Evolutionary conservation across 352 stramenopile genomes (phyloP).

Genomic region (Phytopythium litorale): DNA sequence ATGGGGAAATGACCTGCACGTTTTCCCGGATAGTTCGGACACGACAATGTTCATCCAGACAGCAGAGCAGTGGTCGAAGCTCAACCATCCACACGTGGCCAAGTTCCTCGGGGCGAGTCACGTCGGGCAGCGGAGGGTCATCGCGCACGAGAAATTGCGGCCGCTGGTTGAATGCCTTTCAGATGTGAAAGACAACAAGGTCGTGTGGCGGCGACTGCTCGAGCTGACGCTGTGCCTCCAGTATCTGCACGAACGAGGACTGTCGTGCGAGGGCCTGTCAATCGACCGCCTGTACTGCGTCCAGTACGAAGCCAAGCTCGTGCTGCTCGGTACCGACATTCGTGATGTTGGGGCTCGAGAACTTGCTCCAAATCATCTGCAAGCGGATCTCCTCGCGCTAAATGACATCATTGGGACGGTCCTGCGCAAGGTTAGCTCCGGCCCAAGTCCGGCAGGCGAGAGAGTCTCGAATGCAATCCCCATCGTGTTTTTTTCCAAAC

Average conservation of each 20-base stretch:
- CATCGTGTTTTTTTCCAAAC: neutral
- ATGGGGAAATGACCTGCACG: slow-evolving; percentile 1
- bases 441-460: neutral
- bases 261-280: neutral
- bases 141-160: neutral
- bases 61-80: neutral
- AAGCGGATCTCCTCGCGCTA: neutral
- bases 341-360: neutral
- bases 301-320: neutral
- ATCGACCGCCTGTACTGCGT: neutral
- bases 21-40: no score
- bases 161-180: neutral
- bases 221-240: neutral
- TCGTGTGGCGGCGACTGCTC: neutral
- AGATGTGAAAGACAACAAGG: neutral
- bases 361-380: neutral
- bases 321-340: neutral
- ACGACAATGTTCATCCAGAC: neutral
- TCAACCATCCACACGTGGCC: slow-evolving; percentile 3
- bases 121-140: neutral
- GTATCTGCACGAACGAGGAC: slow-evolving; percentile 5
- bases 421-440: neutral
- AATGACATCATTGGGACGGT: neutral
- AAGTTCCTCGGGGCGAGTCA: slow-evolving; percentile 6
- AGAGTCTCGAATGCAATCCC: neutral